Base-by-base conservation (phyloP, 1,139 yeast genomes). In the Pichia sp. region DNA sequence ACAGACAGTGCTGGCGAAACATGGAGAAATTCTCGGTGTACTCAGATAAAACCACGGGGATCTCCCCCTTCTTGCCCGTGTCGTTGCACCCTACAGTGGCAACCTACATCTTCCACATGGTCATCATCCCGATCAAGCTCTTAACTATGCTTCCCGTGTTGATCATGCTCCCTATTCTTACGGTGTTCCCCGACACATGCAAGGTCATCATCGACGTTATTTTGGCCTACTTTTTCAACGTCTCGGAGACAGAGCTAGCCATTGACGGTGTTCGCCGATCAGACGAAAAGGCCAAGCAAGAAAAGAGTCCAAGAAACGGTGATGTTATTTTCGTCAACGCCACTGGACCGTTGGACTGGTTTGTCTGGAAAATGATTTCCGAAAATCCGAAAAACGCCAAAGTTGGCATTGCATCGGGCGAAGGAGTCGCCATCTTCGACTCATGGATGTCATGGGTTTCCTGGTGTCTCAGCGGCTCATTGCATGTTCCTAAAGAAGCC, bases 31-130 rank as follows among this genome's bases (percentile, higher is more conserved):
- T 80, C 69, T 81, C 89, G 42, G 76, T 77, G 58, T 87, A 85
- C 81, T 78, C 92, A 67, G 95, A 87, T 64, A 85, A 82, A 62
- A 89, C 89, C 2, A 86, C 93, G 2, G 95, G 95, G n/a, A 84
- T 86, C 17, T 81, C 90, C 1, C 95, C 95, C 3, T 87, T 86
- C 60, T 74, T 84, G 72, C 90, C 91, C 0, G 67, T 62, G 5
- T 69, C 62, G 3, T 14, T 51, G n/a, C 29, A 30, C 6, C 58
- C 57, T n/a, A 55, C 59, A 1, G 20, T 55, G 1, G 31, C 47
- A 2, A 52, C 55, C 1, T 52, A 52, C 17, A 14, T 57, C 3
- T 50, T 54, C n/a, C 56, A 51, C 29, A 17, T 43, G 2, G 12
- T 54, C 4, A 29, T 56, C 9, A 43, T 50, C 3, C 51, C 53